Evolutionary conservation across 2,329 filamentous ascomycete genomes (phyloP), one percentile per base, ranked within the genome.

Genomic region (Fusarium musae): DNA sequence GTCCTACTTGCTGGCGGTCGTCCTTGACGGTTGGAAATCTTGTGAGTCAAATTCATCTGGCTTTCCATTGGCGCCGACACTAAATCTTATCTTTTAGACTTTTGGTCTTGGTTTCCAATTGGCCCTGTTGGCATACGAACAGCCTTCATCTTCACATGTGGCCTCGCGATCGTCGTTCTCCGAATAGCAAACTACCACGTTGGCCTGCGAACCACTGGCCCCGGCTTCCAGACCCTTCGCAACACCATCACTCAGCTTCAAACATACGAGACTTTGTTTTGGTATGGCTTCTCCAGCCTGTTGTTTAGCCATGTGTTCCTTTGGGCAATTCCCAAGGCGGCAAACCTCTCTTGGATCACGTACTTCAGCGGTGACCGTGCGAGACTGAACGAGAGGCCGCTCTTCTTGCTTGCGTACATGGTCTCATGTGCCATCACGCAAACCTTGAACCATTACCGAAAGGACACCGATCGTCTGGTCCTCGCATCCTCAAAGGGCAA

Each of bases 51-150:
- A 21, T 42, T 42, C n/a, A 11, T 23, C 46, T 19, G 19, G 66
- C 7, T 8, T 23, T 40, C 9, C 13, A 34, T 66, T 52, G 46
- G 26, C 28, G 16, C 19, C 30, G 36, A 11, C 30, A 17, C 64
- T 74, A n/a, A 75, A 21, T 32, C 6, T 34, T 1, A 37, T 61
- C 66, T 56, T 54, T 52, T 75, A 96, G 93, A 90, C 57, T 84
- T 97, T 69, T 97, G 94, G 95, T 86, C 91, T 77, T 96, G 93
- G 93, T 94, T 97, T 75, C 95, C 95, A 30, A 78, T 97, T 43
- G 93, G 94, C 58, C 87, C 87, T 62, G 90, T 92, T 49, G 94
- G 93, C 66, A 82, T 97, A 62, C 92, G 95, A 76, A 89, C 94
- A 10, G 80, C 92, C 21, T 87, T 94, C 70, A 88, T 98, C 72